Evolutionary conservation across 768 basidiomycete genomes (phyloP).

Genomic region (Suillus weaverae): DNA sequence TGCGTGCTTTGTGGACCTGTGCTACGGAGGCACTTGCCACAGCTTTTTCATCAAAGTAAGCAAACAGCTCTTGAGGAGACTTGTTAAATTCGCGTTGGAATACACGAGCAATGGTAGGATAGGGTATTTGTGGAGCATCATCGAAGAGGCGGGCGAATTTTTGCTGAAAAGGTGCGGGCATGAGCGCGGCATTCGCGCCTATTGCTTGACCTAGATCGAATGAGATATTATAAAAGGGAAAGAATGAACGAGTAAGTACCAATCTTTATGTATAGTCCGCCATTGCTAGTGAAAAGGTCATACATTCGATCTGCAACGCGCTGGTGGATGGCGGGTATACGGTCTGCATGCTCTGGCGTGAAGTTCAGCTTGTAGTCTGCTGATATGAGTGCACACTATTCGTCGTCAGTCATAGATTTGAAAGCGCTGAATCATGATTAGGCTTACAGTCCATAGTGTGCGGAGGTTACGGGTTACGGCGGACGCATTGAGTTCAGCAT

Average conservation of each 20-base stretch:
- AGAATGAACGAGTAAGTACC: slow-evolving; percentile 38
- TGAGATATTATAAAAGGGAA: slow-evolving; percentile 4
- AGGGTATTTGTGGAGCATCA: slow-evolving; percentile 83
- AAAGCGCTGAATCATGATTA: slow-evolving; percentile 3
- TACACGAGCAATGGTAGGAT: slow-evolving; percentile 63
- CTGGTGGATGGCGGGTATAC: slow-evolving; percentile 80
- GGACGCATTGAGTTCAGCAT: slow-evolving; percentile 49
- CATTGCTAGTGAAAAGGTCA: slow-evolving; percentile 76
- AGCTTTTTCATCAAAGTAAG: slow-evolving; percentile 71
- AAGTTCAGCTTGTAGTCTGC: slow-evolving; percentile 91
- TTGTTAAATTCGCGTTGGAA: slow-evolving; percentile 69
- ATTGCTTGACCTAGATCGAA: slow-evolving; percentile 62
- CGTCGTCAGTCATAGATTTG: slow-evolving; percentile 4
- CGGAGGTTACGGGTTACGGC: slow-evolving; percentile 47
- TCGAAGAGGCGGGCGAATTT: slow-evolving; percentile 86
- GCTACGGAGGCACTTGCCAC: slow-evolving; percentile 90
- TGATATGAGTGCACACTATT: slow-evolving; percentile 67
- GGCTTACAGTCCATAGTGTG: slow-evolving; percentile 48
- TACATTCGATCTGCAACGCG: slow-evolving; percentile 80
- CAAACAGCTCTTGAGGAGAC: slow-evolving; percentile 73
- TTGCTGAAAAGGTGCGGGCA: slow-evolving; percentile 80
- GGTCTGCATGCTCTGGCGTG: slow-evolving; percentile 62
- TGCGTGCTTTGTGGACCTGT: slow-evolving; percentile 83
- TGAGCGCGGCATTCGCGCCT: slow-evolving; percentile 81
- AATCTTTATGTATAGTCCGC: slow-evolving; percentile 85